Conservation (phyloP, 108 stramenopile species). For the Nitzschia inconspicua region DNA sequence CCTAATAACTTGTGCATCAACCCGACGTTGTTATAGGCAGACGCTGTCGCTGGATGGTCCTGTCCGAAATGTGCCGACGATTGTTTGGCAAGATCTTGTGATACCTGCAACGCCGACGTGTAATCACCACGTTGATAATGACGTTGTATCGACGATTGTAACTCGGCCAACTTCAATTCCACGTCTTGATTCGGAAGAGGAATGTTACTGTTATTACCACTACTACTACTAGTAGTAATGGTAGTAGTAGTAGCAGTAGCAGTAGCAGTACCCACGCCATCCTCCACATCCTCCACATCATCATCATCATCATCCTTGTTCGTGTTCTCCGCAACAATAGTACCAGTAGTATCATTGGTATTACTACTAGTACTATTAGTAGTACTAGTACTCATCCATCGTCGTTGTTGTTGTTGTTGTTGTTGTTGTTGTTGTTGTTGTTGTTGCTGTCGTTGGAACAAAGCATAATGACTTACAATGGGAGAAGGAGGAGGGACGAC, state of each 20-base stretch:
- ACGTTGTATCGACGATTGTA: conserved; percentile 52
- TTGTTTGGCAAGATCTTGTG: conserved; percentile 37
- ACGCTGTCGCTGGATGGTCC: conserved; percentile 80
- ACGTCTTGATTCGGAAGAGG: conserved; percentile 47
- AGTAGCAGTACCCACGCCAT: background rate
- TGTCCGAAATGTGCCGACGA: conserved; percentile 57
- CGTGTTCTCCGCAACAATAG: background rate
- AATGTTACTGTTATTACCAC: background rate
- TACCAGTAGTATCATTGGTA: background rate
- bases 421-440: background rate
- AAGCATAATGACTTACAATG: too few species aligned
- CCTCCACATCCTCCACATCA: background rate
- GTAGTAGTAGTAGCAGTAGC: background rate
- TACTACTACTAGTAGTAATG: background rate
- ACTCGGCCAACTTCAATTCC: conserved; percentile 57
- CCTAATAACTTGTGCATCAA: conserved; percentile 77
- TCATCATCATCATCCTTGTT: background rate
- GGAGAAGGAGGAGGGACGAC: too few species aligned
- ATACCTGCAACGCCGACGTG: conserved; percentile 40
- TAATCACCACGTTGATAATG: conserved; percentile 66
- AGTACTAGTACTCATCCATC: background rate
- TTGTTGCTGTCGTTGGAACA: too few species aligned
- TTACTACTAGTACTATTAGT: background rate
- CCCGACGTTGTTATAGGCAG: conserved; percentile 78
- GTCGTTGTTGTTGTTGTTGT: too few species aligned